Evolutionary conservation across 2,329 filamentous ascomycete genomes (phyloP), one percentile per base, ranked within the genome.

Genomic region (Monilinia vaccinii-corymbosi): DNA sequence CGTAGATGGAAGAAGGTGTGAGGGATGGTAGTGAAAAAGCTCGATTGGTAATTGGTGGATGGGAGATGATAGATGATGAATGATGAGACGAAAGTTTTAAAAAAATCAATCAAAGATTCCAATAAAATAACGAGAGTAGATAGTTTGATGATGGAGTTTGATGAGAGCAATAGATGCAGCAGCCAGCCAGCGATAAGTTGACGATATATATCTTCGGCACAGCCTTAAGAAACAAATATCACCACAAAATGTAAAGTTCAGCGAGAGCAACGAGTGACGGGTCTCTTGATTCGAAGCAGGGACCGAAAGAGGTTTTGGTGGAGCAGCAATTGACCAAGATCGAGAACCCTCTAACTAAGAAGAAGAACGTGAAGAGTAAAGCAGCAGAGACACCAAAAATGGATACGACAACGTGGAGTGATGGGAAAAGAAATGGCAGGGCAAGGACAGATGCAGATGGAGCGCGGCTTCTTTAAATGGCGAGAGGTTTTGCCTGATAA

Each of bases 401-500:
- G 47, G n/a, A 51, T 21, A 50, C 45, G 46, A 51, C 47, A 38
- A 58, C 38, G 38, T 45, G 42, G 32, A 51, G 46, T 25, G 13
- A 14, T 46, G 25, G 25, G 6, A 28, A 3, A 28, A 28, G 6
- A 3, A 28, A 28, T 28, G 25, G 45, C 14, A 18, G 25, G 38
- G 48, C 28, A 59, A 16, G 38, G 56, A n/a, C n/a, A n/a, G n/a
- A n/a, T n/a, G n/a, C 48, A 59, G 50, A 53, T 51, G 56, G 23
- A 18, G 38, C 50, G 21, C 38, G n/a, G n/a, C n/a, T n/a, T 53
- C 45, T 38, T 59, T 59, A 58, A 59, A 59, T 31, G 48, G 36
- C 23, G 23, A 44, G 21, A 31, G 6, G 18, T 53, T 23, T 51
- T 14, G n/a, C 46, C 40, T 52, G 47, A 59, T 34, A 57, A 57